Evolutionary conservation across 129 eudicot genomes (phyloP), one percentile per base, ranked within the genome.

Genomic region (Solidago caesia): DNA sequence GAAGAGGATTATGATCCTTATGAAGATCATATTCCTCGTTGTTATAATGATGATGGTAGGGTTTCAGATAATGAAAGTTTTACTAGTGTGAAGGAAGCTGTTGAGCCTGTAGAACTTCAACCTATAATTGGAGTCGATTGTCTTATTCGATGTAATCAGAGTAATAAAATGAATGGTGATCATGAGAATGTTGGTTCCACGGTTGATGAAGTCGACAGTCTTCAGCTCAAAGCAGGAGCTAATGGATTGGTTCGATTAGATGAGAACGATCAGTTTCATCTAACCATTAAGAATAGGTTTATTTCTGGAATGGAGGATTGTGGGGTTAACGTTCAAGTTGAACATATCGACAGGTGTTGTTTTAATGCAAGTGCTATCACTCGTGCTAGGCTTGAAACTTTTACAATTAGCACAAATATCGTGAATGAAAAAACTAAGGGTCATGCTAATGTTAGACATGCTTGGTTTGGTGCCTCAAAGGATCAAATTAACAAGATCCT

Each of bases 381-480:
- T 6, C 64, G 33, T 15, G 64, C 41, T 58, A 58, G 64, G 33
- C 64, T 58, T 25, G 10, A 58, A 6, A 64, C 82, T 2, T 85
- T 83, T 58, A 16, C 55, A 2, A 26, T 81, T 12, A 83, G 58
- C 47, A 55, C 78, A 15, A 52, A 39, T 56, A 85, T 85, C 0
- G 6, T 80, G 73, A 82, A 47, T 43, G 62, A 55, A 7, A 79
- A 81, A 60, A 52, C 45, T 42, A 76, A 73, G 2, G 96, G 88
- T 45, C 65, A 66, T 75, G 82, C 88, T 6, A 84, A 85, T 47
- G 49, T 87, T n/a, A 89, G 76, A 67, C 87, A 81, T 62, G 97
- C 84, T 59, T 92, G 97, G 96, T 89, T 56, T 78, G 89, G 96
- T 80, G 85, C 66, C 60, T 83, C 92, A 13, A 85, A 72, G 59